These are phyloP conservation scores for Ustilago loliicola DNA, from an alignment of 1,284 basidiomycete species.

Conservation along the genomic window DNA sequence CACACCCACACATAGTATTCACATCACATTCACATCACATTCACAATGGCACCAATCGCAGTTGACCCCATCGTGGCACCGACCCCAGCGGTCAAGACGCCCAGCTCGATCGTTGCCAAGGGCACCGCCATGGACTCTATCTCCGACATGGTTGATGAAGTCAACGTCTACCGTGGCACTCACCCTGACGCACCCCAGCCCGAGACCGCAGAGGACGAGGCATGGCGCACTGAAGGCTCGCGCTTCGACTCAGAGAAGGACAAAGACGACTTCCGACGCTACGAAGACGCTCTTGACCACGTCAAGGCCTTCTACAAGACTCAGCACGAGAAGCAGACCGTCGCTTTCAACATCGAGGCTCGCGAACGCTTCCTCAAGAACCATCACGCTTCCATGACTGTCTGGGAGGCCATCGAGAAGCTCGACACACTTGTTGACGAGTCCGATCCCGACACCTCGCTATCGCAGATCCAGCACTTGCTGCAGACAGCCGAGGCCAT, in stretches of 20 bases:
- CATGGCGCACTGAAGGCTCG: conserved; percentile 69
- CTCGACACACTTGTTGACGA: conserved; percentile 89
- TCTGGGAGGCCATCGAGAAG: conserved; percentile 92
- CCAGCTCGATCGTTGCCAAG: conserved; percentile 24
- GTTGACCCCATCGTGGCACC: conserved; percentile 25
- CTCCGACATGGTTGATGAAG: conserved; percentile 53
- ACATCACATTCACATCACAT: too few species aligned
- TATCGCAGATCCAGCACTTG: conserved; percentile 84
- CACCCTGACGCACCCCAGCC: conserved; percentile 48
- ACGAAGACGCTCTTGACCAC: conserved; percentile 80
- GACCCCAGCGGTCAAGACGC: conserved; percentile 16
- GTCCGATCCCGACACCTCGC: conserved; percentile 77
- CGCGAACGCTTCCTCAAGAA: conserved; percentile 48
- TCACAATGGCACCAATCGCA: conserved; percentile 43
- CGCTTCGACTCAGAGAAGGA: conserved; percentile 82
- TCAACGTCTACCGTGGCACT: conserved; percentile 54
- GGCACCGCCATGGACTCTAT: conserved; percentile 49
- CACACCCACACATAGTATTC: conserved; percentile 8
- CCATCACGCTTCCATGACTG: conserved; percentile 65
- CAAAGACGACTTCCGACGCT: conserved; percentile 75
- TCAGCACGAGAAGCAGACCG: conserved; percentile 85
- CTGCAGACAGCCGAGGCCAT: conserved; percentile 93
- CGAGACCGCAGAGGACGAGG: conserved; percentile 27
- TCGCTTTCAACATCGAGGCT: conserved; percentile 54
- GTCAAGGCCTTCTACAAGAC: conserved; percentile 89